phyloP scores from a whole-genome alignment of 331 rosid genomes.

The Prunus yedoensis region DNA sequence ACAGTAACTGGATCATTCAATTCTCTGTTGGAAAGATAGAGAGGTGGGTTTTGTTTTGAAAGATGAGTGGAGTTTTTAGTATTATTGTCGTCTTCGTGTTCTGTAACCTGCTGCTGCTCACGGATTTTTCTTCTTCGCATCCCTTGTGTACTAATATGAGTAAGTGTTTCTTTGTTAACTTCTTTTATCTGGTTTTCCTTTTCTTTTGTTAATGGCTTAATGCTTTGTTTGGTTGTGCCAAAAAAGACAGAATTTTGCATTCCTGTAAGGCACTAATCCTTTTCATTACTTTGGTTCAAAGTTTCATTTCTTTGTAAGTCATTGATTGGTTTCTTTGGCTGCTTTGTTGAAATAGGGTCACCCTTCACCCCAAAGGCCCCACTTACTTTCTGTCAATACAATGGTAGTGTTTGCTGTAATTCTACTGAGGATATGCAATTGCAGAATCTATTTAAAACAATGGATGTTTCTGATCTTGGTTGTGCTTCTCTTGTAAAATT shows the following conservation, averaged over 20 bases:
- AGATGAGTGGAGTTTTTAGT: slow-evolving; percentile 21
- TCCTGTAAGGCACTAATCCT: too few relatives aligned
- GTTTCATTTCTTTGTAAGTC: neutral
- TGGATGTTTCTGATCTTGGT: slow-evolving; percentile 25
- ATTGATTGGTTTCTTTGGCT: neutral
- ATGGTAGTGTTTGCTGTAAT: slow-evolving; percentile 41
- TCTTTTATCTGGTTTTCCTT: neutral
- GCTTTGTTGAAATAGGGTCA: slow-evolving; percentile 20
- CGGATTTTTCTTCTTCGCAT: slow-evolving; percentile 24
- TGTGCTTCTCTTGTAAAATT: slow-evolving; percentile 37
- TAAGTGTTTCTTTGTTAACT: slow-evolving; percentile 17
- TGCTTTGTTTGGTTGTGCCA: neutral
- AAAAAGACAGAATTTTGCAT: neutral
- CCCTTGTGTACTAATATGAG: slow-evolving; percentile 38
- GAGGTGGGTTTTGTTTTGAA: slow-evolving; percentile 5
- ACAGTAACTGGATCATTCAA: neutral
- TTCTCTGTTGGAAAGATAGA: neutral
- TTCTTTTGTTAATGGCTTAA: too few relatives aligned
- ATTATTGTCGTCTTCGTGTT: neutral
- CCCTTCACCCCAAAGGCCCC: slow-evolving; percentile 22
- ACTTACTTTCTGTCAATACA: slow-evolving; percentile 38
- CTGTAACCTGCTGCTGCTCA: slow-evolving; percentile 25
- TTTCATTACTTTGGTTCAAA: neutral
- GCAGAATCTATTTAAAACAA: slow-evolving; percentile 17
- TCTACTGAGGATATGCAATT: slow-evolving; percentile 27